These are phyloP conservation scores for Verbascum thapsus DNA, from an alignment of 257 asterid genomes.

Conservation along the genomic window DNA sequence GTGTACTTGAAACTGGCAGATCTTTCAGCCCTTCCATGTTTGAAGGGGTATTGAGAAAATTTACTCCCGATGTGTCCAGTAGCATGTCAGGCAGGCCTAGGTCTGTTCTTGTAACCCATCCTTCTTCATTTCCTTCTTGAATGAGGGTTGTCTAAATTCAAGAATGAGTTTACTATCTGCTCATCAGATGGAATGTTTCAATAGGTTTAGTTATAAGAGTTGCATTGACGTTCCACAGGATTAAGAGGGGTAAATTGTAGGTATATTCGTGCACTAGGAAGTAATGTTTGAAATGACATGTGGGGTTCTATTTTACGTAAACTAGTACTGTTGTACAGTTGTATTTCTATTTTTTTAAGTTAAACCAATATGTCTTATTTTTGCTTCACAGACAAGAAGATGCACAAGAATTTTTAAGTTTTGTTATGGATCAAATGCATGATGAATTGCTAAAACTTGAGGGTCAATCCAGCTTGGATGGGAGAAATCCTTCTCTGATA, in stretches of 20 bases:
- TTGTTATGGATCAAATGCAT: constrained; percentile 88
- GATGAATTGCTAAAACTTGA: constrained; percentile 84
- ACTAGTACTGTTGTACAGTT: no score
- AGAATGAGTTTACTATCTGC: background rate
- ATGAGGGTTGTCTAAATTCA: background rate
- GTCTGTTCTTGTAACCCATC: constrained; percentile 40
- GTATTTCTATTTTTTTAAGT: constrained; percentile 12
- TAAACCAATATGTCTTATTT: constrained; percentile 2
- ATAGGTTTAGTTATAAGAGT: background rate
- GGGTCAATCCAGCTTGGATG: constrained; percentile 59
- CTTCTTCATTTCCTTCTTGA: constrained; percentile 17
- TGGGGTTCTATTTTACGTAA: background rate
- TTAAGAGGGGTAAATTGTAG: constrained; percentile 17
- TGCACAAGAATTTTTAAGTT: constrained; percentile 90
- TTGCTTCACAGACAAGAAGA: constrained; percentile 81
- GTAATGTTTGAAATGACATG: background rate
- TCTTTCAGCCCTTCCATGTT: constrained; percentile 77
- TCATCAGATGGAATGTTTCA: background rate
- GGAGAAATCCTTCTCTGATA: constrained; percentile 58
- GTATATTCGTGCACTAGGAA: constrained; percentile 12
- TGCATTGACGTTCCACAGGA: constrained; percentile 9
- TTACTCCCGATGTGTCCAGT: constrained; percentile 78
- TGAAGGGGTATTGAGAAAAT: constrained; percentile 68
- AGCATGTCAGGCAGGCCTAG: constrained; percentile 71
- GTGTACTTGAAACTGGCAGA: constrained; percentile 58